A percentile compares a stretch with the other conserved stretches of the same genome.
phyloP scores from a whole-genome alignment of 129 eudicot genomes.

The Artemisia annua region DNA sequence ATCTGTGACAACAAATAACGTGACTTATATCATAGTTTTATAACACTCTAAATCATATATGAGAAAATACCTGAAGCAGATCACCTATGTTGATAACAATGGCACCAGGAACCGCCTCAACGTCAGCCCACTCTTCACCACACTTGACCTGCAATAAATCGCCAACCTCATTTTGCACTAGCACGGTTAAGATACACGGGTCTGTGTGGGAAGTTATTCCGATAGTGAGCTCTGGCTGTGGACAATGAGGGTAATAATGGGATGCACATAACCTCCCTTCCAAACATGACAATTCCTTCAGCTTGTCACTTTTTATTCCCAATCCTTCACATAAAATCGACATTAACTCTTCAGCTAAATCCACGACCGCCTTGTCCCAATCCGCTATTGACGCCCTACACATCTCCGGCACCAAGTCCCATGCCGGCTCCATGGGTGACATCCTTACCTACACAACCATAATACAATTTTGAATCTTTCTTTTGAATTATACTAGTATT shows the following conservation, averaged over 20 bases:
- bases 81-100: slow-evolving; percentile 60
- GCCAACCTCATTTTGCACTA: slow-evolving; percentile 51
- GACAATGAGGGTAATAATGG: slow-evolving; percentile 58
- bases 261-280: slow-evolving; percentile 35
- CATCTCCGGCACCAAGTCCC: slow-evolving; percentile 37
- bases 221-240: slow-evolving; percentile 57
- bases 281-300: slow-evolving; percentile 50
- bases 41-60: background rate
- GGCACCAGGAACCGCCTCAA: slow-evolving; percentile 57
- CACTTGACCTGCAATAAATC: slow-evolving; percentile 55
- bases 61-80: slow-evolving; percentile 54
- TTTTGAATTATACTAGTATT: no score
- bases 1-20: slow-evolving; percentile 31
- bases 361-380: slow-evolving; percentile 41
- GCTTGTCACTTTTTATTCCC: slow-evolving; percentile 23
- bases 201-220: slow-evolving; percentile 51
- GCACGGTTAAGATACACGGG: slow-evolving; percentile 51
- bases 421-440: slow-evolving; percentile 28
- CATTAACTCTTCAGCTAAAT: slow-evolving; percentile 39
- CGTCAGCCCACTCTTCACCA: slow-evolving; percentile 58
- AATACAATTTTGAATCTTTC: background rate
- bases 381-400: slow-evolving; percentile 30
- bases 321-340: slow-evolving; percentile 48
- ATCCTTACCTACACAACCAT: slow-evolving; percentile 24
- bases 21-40: no score